Conservation (phyloP, 2,329 filamentous ascomycete genomes). For the Ophiostoma piceae region DNA sequence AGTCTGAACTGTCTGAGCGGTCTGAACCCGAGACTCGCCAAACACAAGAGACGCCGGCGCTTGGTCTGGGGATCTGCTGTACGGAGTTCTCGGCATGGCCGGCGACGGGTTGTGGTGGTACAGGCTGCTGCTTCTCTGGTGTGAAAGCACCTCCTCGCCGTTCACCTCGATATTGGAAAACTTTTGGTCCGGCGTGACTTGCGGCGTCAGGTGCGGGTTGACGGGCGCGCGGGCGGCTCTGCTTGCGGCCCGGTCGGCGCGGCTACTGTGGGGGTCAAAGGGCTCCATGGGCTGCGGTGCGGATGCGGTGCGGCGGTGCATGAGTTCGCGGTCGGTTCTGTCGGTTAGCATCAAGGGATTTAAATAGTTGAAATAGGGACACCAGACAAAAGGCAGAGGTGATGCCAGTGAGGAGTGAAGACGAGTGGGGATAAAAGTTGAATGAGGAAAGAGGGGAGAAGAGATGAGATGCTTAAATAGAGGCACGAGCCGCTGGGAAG, state of each 20-base stretch:
- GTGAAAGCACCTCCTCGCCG: not conserved
- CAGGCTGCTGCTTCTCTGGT: not conserved
- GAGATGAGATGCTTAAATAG: not conserved
- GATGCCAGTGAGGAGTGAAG: not conserved
- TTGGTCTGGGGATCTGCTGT: not conserved
- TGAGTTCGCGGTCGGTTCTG: not conserved
- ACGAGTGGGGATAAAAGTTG: not conserved
- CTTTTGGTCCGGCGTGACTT: not conserved
- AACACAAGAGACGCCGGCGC: not conserved
- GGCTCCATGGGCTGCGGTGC: slow-evolving; percentile 5
- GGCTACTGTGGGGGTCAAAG: not conserved
- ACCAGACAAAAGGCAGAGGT: not conserved
- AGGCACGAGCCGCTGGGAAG: too few species aligned
- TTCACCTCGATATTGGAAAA: not conserved
- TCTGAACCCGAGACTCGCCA: not conserved
- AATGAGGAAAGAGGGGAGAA: too few species aligned
- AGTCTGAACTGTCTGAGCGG: too few species aligned
- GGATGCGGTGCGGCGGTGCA: not conserved
- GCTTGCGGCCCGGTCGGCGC: too few species aligned
- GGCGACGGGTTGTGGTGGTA: not conserved
- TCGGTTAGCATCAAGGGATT: not conserved
- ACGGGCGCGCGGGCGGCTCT: too few species aligned
- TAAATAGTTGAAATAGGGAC: not conserved
- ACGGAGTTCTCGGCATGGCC: not conserved
- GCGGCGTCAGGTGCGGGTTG: not conserved